Evolutionary conservation across 495 filamentous ascomycete species (phyloP).

Genomic region (Hyaloscypha finlandica): DNA sequence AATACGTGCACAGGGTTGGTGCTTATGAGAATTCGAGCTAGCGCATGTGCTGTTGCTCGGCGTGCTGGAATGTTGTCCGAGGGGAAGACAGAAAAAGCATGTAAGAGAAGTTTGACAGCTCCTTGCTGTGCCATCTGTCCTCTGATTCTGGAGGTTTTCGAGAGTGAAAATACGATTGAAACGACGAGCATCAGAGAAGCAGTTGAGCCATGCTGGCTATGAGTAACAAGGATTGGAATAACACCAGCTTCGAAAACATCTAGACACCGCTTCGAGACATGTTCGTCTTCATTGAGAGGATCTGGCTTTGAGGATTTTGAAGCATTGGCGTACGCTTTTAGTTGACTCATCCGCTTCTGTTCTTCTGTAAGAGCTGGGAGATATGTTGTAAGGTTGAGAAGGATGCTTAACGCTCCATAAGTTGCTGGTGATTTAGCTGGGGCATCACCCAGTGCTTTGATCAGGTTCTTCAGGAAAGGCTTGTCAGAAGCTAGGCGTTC

Average conservation of each 20-base stretch:
- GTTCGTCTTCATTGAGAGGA: conserved; percentile 69
- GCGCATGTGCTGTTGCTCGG: conserved; percentile 73
- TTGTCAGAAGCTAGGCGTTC: conserved; percentile 71
- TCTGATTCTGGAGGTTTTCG: conserved; percentile 68
- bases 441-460: conserved; percentile 62
- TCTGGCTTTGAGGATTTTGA: conserved; percentile 63
- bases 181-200: conserved; percentile 67
- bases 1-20: conserved; percentile 87
- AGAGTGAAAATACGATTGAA: conserved; percentile 74
- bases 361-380: conserved; percentile 81
- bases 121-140: conserved; percentile 88
- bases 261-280: conserved; percentile 75
- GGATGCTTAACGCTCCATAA: conserved; percentile 82
- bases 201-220: conserved; percentile 65
- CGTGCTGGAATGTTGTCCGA: conserved; percentile 51
- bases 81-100: conserved; percentile 60
- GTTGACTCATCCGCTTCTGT: conserved; percentile 83
- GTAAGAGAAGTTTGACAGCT: conserved; percentile 79
- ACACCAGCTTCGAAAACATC: conserved; percentile 73
- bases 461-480: conserved; percentile 63
- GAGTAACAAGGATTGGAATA: conserved; percentile 71
- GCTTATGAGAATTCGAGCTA: conserved; percentile 90
- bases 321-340: conserved; percentile 91
- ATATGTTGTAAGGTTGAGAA: conserved; percentile 81
- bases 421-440: conserved; percentile 66